These are phyloP conservation scores for Dictyostelium brefeldianum DNA, from an alignment of 78 protist species.

Conservation along the genomic window DNA sequence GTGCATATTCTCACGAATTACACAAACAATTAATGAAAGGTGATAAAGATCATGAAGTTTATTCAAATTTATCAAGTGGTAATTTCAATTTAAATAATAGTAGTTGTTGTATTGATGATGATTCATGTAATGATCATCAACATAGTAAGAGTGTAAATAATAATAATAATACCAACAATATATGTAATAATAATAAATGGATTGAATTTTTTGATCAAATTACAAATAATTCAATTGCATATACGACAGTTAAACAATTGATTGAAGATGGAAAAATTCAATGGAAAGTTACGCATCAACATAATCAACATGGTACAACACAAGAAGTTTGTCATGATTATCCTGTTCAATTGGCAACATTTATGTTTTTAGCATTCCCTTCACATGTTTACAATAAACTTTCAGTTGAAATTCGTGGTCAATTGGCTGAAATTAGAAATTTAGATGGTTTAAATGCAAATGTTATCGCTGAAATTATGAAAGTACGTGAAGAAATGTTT, in stretches of 20 bases:
- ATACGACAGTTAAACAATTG: not conserved
- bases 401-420: slow-evolving; percentile 6
- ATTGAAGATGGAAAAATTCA: not conserved
- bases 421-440: slow-evolving; percentile 21
- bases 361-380: slow-evolving; percentile 62
- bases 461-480: slow-evolving; percentile 39
- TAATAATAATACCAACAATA: not conserved
- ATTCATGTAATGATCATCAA: slow-evolving; percentile 20
- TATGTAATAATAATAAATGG: slow-evolving; percentile 22
- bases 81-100: not conserved
- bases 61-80: not conserved
- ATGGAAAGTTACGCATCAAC: slow-evolving; percentile 67
- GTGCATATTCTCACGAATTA: slow-evolving; percentile 64
- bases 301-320: not conserved
- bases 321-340: slow-evolving; percentile 61
- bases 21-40: slow-evolving; percentile 2
- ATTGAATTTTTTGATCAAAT: slow-evolving; percentile 34
- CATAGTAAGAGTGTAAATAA: slow-evolving; percentile 1
- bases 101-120: slow-evolving; percentile 3
- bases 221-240: not conserved
- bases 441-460: slow-evolving; percentile 37
- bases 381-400: slow-evolving; percentile 7
- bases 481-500: slow-evolving; percentile 66
- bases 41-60: slow-evolving; percentile 14
- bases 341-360: slow-evolving; percentile 56